Conservation (phyloP, 768 basidiomycete genomes). For the Cystobasidium ongulense region DNA sequence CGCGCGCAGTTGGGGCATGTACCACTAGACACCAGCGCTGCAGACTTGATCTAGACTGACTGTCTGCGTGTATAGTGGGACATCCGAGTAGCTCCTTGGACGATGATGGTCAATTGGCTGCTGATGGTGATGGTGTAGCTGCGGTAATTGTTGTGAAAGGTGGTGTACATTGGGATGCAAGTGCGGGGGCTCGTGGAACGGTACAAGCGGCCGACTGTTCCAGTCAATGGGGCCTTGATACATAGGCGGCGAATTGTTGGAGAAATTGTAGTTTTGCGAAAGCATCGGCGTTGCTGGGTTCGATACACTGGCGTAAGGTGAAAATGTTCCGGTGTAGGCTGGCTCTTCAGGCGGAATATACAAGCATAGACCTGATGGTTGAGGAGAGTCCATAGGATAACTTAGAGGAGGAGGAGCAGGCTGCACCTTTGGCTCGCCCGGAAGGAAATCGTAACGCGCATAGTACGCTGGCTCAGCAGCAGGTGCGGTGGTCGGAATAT, state of each 20-base stretch:
- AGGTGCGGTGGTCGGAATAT: not conserved
- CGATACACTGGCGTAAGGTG: not conserved
- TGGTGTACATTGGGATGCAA: not conserved
- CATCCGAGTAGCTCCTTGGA: not conserved
- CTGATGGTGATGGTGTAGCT: not conserved
- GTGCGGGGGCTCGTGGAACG: not conserved
- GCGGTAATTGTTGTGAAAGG: not conserved
- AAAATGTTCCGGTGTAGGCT: not conserved
- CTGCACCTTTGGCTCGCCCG: not conserved
- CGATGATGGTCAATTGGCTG: not conserved
- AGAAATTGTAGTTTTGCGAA: not conserved
- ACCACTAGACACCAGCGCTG: not conserved
- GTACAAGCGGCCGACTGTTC: slow-evolving; percentile 20
- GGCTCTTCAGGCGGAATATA: not conserved
- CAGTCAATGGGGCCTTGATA: slow-evolving; percentile 26
- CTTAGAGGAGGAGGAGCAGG: not conserved
- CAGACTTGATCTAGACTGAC: slow-evolving; percentile 24
- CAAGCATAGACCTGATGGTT: slow-evolving; percentile 12
- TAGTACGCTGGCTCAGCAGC: not conserved
- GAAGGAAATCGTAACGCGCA: not conserved
- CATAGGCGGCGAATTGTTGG: not conserved
- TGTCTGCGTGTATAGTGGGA: not conserved
- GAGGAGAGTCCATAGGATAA: not conserved
- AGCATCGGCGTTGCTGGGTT: not conserved
- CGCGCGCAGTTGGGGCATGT: not conserved